Conservation (phyloP, 805 yeast genomes). For the Danielozyma ontarioensis region DNA sequence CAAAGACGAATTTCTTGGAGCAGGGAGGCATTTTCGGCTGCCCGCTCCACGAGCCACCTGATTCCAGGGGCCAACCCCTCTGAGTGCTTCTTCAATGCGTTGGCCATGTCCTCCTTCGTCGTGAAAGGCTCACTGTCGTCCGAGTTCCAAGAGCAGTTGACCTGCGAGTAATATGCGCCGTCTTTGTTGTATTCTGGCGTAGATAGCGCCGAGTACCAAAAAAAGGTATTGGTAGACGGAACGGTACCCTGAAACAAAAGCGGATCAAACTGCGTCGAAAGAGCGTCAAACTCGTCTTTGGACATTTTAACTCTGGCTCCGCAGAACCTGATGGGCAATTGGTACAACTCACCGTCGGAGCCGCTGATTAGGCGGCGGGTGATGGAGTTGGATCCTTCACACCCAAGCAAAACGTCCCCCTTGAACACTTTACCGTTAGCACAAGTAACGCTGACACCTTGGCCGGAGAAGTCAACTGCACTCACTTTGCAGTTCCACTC, state of each 20-base stretch:
- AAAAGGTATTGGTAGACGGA: conserved; percentile 17
- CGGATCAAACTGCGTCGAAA: conserved; percentile 18
- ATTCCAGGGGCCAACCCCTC: conserved; percentile 10
- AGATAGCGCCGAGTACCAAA: conserved; percentile 22
- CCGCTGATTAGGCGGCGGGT: conserved; percentile 15
- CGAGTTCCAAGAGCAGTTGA: conserved; percentile 13
- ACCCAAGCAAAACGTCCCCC: conserved; percentile 18
- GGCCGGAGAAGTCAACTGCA: conserved; percentile 4
- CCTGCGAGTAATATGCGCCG: conserved; percentile 12
- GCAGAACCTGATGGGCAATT: conserved; percentile 20
- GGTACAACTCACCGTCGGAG: conserved; percentile 13
- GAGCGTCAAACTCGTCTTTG: conserved; percentile 10
- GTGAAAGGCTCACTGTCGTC: conserved; percentile 10
- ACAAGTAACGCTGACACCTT: conserved; percentile 8
- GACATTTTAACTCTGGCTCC: conserved; percentile 19
- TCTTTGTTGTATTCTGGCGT: conserved; percentile 12
- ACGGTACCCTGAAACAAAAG: conserved; percentile 25
- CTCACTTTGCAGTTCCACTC: conserved; percentile 19
- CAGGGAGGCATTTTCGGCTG: conserved; percentile 5
- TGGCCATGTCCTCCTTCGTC: conserved; percentile 10
- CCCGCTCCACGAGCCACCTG: conserved; percentile 9
- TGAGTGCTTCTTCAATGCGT: conserved; percentile 10
- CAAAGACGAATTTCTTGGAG: conserved; percentile 10
- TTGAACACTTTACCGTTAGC: conserved; percentile 8
- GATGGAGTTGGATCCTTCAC: conserved; percentile 21